Conservation (phyloP, 2,329 filamentous ascomycete species). For the Aaosphaeria arxii region DNA sequence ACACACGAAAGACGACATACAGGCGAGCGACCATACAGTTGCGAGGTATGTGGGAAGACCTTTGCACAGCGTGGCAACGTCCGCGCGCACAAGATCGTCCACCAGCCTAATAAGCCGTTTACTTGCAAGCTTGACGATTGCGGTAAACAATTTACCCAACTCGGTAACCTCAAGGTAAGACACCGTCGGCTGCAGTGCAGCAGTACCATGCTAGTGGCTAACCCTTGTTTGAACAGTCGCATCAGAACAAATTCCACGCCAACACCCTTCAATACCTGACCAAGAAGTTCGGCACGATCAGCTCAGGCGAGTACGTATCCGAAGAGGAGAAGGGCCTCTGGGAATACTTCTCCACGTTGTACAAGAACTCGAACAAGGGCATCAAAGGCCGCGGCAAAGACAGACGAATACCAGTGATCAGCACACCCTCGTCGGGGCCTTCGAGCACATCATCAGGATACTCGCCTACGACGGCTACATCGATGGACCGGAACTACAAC, state of each 20-base stretch:
- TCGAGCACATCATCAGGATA: constrained; percentile 23
- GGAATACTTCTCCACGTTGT: constrained; percentile 81
- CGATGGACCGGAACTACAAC: constrained; percentile 18
- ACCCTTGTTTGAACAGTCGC: constrained; percentile 54
- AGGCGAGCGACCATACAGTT: constrained; percentile 79
- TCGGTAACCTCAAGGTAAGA: constrained; percentile 83
- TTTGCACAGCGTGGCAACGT: constrained; percentile 88
- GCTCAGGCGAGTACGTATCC: constrained; percentile 61
- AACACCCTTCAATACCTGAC: constrained; percentile 69
- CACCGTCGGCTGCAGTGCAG: no score
- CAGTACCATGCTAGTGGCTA: no score
- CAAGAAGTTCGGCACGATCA: constrained; percentile 63
- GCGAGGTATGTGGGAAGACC: constrained; percentile 73
- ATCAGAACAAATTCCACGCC: constrained; percentile 91
- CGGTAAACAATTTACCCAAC: constrained; percentile 82
- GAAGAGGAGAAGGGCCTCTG: constrained; percentile 73
- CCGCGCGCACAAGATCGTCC: constrained; percentile 77
- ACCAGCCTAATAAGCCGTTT: constrained; percentile 74
- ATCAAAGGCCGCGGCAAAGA: constrained; percentile 95
- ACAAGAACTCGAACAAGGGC: constrained; percentile 97
- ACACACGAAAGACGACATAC: constrained; percentile 87
- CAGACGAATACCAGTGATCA: constrained; percentile 55
- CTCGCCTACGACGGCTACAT: constrained; percentile 14
- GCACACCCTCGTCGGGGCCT: constrained; percentile 23
- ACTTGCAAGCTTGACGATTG: constrained; percentile 80